These are phyloP conservation scores for Trichoderma gamsii DNA, from an alignment of 495 filamentous ascomycete species.

Conservation along the genomic window DNA sequence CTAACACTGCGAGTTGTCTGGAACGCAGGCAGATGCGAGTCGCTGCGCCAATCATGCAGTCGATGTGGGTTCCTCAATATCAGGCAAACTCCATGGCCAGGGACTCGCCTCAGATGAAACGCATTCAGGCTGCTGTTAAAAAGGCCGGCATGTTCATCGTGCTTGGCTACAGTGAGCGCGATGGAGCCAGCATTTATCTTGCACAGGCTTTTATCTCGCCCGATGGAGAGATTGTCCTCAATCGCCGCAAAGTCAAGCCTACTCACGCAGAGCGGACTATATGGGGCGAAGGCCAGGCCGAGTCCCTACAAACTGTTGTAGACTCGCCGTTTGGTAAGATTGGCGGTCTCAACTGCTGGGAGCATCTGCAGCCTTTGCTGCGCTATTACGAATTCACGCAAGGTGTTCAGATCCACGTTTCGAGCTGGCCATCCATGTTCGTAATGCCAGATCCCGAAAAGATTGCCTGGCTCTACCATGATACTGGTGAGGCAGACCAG, in stretches of 20 bases:
- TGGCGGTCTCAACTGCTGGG: constrained; percentile 43
- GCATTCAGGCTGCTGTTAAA: constrained; percentile 31
- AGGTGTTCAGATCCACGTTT: constrained; percentile 44
- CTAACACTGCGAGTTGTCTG: constrained; percentile 16
- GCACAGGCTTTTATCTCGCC: constrained; percentile 36
- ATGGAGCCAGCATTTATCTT: constrained; percentile 38
- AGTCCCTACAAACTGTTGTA: constrained; percentile 30
- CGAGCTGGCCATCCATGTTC: constrained; percentile 41
- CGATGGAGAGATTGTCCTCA: constrained; percentile 32
- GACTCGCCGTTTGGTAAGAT: constrained; percentile 33
- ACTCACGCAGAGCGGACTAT: constrained; percentile 49
- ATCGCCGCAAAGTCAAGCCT: constrained; percentile 42
- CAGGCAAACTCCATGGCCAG: constrained; percentile 37
- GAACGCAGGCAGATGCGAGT: constrained; percentile 25
- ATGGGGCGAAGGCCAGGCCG: constrained; percentile 39
- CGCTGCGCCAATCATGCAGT: constrained; percentile 31
- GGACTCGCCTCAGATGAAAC: constrained; percentile 36
- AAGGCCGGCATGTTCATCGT: constrained; percentile 34
- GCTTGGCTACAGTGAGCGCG: constrained; percentile 44
- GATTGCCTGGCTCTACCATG: constrained; percentile 25
- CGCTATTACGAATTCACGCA: constrained; percentile 43
- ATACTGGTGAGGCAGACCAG: constrained; percentile 20
- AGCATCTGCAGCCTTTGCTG: constrained; percentile 49
- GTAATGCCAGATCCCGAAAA: constrained; percentile 25
- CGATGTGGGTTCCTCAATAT: constrained; percentile 30